Conservation (phyloP, 768 basidiomycete species). For the Lactifluus hygrophoroides region DNA sequence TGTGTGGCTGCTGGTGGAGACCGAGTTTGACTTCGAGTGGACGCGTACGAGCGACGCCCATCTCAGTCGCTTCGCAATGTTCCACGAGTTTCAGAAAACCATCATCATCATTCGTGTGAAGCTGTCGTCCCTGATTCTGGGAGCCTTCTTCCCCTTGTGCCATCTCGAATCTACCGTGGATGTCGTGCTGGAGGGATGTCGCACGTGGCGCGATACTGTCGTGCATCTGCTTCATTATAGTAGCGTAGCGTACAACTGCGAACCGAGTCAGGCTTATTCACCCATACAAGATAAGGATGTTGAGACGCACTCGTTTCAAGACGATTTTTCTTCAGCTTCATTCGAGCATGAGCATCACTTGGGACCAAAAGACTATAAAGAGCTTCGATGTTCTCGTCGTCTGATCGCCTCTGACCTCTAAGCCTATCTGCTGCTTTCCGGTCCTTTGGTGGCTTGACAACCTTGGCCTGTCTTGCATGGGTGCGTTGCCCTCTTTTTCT, state of each 20-base stretch:
- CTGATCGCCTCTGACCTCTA: background rate
- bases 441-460: background rate
- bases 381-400: background rate
- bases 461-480: background rate
- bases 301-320: constrained; percentile 1
- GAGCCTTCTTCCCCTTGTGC: background rate
- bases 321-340: constrained; percentile 10
- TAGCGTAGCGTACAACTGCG: background rate
- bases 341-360: background rate
- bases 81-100: background rate
- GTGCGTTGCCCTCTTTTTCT: background rate
- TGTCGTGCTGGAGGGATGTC: background rate
- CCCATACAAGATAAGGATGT: background rate
- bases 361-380: constrained; percentile 7
- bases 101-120: background rate
- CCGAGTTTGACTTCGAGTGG: background rate
- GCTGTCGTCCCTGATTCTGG: background rate
- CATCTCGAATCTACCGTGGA: background rate
- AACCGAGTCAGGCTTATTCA: background rate
- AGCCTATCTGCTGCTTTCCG: constrained; percentile 1
- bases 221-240: background rate
- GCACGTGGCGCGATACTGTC: background rate
- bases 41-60: background rate
- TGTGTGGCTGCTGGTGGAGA: background rate
- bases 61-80: background rate